A percentile compares a stretch with the other conserved stretches of the same genome.
phyloP scores from a whole-genome alignment of 2,329 filamentous ascomycete species.

The Colletotrichum abscissum region DNA sequence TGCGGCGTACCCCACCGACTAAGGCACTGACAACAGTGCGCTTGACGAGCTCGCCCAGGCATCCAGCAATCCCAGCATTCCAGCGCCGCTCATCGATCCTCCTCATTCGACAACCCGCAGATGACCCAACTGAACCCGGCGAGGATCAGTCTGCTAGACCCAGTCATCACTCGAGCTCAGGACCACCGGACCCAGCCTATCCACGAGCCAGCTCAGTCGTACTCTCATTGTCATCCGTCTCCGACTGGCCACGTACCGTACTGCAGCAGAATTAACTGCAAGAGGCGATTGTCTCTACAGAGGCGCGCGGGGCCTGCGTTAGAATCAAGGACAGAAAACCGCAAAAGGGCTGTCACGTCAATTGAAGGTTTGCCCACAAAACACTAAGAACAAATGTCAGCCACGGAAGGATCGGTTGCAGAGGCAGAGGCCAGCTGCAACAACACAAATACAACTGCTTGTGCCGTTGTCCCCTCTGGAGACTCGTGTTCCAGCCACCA shows the following conservation, averaged over 20 bases:
- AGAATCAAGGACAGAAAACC: background rate
- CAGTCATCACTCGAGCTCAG: conserved; percentile 31
- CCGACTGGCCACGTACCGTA: conserved; percentile 17
- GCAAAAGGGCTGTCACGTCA: background rate
- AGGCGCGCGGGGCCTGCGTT: conserved; percentile 10
- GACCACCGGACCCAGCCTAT: conserved; percentile 30
- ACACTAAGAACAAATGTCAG: conserved; percentile 28
- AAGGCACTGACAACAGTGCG: conserved; percentile 34
- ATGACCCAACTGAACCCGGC: conserved; percentile 28
- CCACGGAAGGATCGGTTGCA: background rate
- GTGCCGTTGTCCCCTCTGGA: conserved; percentile 1
- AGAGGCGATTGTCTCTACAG: background rate
- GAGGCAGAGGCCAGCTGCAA: conserved; percentile 16
- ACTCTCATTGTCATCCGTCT: background rate
- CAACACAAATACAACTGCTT: conserved; percentile 5
- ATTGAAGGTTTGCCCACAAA: background rate
- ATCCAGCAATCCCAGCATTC: conserved; percentile 27
- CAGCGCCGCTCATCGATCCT: conserved; percentile 18
- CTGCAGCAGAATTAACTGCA: background rate
- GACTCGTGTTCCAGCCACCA: conserved; percentile 10
- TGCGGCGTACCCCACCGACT: conserved; percentile 15
- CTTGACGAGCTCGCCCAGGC: conserved; percentile 26
- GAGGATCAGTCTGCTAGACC: conserved; percentile 30
- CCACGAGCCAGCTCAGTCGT: conserved; percentile 24
- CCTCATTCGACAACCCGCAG: conserved; percentile 26